phyloP scores from a whole-genome alignment of 139 green algal species.

The Desmodesmus armatus region DNA sequence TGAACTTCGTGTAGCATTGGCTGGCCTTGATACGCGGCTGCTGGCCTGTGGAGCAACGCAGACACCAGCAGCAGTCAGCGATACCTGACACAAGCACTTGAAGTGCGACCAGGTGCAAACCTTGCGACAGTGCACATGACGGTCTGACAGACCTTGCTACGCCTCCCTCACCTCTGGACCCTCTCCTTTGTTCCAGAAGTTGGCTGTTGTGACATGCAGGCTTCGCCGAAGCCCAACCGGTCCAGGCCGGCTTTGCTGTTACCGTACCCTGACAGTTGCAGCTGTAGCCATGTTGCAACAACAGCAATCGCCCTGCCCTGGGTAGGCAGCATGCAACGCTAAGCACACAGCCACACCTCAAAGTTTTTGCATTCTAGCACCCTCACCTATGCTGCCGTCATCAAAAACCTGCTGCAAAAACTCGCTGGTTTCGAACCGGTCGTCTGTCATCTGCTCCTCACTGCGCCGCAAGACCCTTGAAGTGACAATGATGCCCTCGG shows the following conservation, averaged over 20 bases:
- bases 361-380: no score
- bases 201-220: no score
- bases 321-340: not conserved
- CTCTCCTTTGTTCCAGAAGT: no score
- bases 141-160: no score
- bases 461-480: slow-evolving; percentile 73
- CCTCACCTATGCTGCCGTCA: not conserved
- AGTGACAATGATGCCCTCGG: slow-evolving; percentile 47
- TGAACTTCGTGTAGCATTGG: slow-evolving; percentile 92
- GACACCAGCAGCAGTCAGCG: not conserved
- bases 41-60: not conserved
- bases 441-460: slow-evolving; percentile 14
- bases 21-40: slow-evolving; percentile 80
- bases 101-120: no score
- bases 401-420: slow-evolving; percentile 73
- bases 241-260: no score
- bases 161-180: no score
- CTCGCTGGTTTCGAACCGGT: slow-evolving; percentile 80
- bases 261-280: no score
- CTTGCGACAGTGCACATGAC: not conserved
- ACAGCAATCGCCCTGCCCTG: not conserved
- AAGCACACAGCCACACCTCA: not conserved
- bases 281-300: no score
- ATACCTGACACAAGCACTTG: no score
- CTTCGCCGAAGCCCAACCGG: no score